Evolutionary conservation across 2,329 filamentous ascomycete species (phyloP).

Genomic region (Aspergillus sp.): DNA sequence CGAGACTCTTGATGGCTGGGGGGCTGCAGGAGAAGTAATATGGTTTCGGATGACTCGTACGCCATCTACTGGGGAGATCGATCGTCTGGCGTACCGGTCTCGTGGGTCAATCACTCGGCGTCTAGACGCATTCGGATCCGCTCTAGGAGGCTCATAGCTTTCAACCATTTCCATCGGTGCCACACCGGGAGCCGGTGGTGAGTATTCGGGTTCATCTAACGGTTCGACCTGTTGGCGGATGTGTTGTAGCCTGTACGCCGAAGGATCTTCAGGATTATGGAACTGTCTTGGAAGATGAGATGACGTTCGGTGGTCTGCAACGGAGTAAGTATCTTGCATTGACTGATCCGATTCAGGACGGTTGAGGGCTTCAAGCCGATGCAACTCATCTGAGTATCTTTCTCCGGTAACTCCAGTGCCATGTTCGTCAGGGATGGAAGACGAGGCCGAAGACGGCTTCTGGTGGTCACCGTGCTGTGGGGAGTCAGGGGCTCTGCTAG

Average conservation of each 20-base stretch:
- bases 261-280: slow-evolving; percentile 21
- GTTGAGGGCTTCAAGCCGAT: slow-evolving; percentile 40
- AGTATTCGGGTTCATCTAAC: slow-evolving; percentile 50
- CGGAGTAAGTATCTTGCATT: slow-evolving; percentile 40
- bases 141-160: slow-evolving; percentile 25
- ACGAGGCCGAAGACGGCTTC: slow-evolving; percentile 30
- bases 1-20: slow-evolving; percentile 70
- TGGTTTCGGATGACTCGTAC: slow-evolving; percentile 70
- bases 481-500: slow-evolving; percentile 83
- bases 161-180: slow-evolving; percentile 31
- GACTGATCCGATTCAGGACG: slow-evolving; percentile 38
- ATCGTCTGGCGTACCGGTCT: slow-evolving; percentile 42
- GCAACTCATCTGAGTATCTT: slow-evolving; percentile 36
- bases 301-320: slow-evolving; percentile 36
- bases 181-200: slow-evolving; percentile 45
- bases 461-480: slow-evolving; percentile 47
- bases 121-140: slow-evolving; percentile 29
- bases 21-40: slow-evolving; percentile 70
- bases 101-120: slow-evolving; percentile 41
- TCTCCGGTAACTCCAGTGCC: slow-evolving; percentile 35
- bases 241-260: slow-evolving; percentile 22
- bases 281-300: slow-evolving; percentile 30
- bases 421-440: slow-evolving; percentile 31
- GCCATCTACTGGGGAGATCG: slow-evolving; percentile 41
- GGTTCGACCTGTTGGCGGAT: slow-evolving; percentile 30